Evolutionary conservation across 2,329 filamentous ascomycete species (phyloP).

Genomic region (Dothidotthia symphoricarpi): DNA sequence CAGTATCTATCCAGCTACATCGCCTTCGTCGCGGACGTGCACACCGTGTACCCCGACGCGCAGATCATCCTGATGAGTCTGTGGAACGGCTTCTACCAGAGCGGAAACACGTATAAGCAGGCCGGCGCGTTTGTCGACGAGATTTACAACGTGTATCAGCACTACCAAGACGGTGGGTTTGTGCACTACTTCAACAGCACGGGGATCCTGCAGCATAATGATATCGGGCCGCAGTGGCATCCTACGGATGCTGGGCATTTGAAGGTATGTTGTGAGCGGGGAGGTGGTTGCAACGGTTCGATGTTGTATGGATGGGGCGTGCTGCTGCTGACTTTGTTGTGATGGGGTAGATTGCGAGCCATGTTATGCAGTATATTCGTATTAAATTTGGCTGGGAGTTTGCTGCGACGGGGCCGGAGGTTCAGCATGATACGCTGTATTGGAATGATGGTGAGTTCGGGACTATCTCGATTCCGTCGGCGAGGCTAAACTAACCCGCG

Average conservation of each 20-base stretch:
- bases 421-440: slow-evolving; percentile 39
- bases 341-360: slow-evolving; percentile 49
- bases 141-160: slow-evolving; percentile 52
- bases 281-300: too few relatives aligned
- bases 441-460: slow-evolving; percentile 18
- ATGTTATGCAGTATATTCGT: slow-evolving; percentile 58
- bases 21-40: slow-evolving; percentile 44
- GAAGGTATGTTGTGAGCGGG: slow-evolving; percentile 39
- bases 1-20: slow-evolving; percentile 45
- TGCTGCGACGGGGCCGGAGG: slow-evolving; percentile 55
- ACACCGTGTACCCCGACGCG: slow-evolving; percentile 43
- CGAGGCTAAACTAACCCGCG: background rate
- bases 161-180: slow-evolving; percentile 53
- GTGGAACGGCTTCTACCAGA: slow-evolving; percentile 55
- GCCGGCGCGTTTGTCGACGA: slow-evolving; percentile 51
- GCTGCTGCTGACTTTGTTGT: too few relatives aligned
- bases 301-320: too few relatives aligned
- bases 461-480: too few relatives aligned
- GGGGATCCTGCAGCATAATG: slow-evolving; percentile 62
- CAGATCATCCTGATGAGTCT: slow-evolving; percentile 49
- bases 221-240: slow-evolving; percentile 58
- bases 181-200: slow-evolving; percentile 63
- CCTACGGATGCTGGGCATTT: slow-evolving; percentile 62
- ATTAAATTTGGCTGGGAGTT: slow-evolving; percentile 58
- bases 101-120: slow-evolving; percentile 53